Percentiles rank a stretch among this genome's conserved stretches.
phyloP scores from a whole-genome alignment of 768 basidiomycete genomes.

The Filobasidium wieringae region DNA sequence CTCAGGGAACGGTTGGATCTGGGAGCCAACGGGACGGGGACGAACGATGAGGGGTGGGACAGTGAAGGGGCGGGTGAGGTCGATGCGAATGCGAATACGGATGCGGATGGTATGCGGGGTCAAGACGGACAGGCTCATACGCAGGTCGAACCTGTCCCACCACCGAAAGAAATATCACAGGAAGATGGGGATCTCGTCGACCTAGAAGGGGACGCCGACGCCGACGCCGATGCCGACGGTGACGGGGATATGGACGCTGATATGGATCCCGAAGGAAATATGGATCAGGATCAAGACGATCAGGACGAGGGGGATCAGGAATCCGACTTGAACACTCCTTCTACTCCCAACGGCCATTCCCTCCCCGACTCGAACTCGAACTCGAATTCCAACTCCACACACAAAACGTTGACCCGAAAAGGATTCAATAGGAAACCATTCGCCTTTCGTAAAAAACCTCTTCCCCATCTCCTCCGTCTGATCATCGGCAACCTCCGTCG shows the following conservation, averaged over 20 bases:
- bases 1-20: no score
- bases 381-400: constrained; percentile 2
- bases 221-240: not conserved
- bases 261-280: not conserved
- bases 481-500: not conserved
- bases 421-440: constrained; percentile 23
- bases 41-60: not conserved
- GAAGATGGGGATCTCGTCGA: no score
- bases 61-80: not conserved
- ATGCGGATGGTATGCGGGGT: not conserved
- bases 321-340: not conserved
- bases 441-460: not conserved
- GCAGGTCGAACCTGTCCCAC: no score
- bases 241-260: not conserved
- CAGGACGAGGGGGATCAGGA: not conserved
- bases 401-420: no score
- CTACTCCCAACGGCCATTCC: not conserved
- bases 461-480: not conserved
- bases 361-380: not conserved
- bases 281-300: not conserved
- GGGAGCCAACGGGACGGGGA: not conserved
- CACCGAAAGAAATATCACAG: no score
- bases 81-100: not conserved
- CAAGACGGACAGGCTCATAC: not conserved
- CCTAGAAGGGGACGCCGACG: no score